Evolutionary conservation across 1,284 basidiomycete species (phyloP), one percentile per base, ranked within the genome.

Genomic region (Cutaneotrichosporon sp.): DNA sequence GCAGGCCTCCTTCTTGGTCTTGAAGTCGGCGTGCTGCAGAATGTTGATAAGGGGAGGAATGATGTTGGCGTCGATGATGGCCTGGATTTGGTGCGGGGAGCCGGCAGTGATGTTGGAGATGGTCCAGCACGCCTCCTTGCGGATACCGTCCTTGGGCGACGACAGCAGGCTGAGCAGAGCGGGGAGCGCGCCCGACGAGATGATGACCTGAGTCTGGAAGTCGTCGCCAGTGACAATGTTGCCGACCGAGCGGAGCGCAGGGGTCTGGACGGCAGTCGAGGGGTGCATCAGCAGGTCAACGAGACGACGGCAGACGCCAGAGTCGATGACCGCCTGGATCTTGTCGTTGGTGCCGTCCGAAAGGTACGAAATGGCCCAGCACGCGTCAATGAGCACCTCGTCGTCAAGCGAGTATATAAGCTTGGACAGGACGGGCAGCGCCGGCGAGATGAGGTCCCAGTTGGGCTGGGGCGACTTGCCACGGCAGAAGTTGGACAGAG

Each of bases 311-410:
- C 92, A 96, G 54, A 98, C 93, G 50, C 96, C 96, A 17, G 89
- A 90, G 77, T 98, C 96, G 67, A 99, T 98, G 59, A 98, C 96
- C 37, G 94, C 94, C 76, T 99, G 96, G 60, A 99, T 99, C 81
- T 99, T 99, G 77, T 99, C 96, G 73, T 97, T 97, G 46, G 93
- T 91, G 40, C 96, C 96, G 74, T 98, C 96, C 2, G 96, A 98
- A 34, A 99, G 86, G 78, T 99, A 99, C 23, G 93, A 97, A 75
- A 99, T 96, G 42, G 96, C 96, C 96, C 96, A 99, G 81, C 96
- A 99, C 26, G 96, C 96, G 74, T 99, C 96, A 72, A 98, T 99
- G 67, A 99, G 80, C 59, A 97, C 96, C 77, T 99, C 96, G 70
- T 98, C 94, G 73, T 99, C 96, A 69, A 97, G 83, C 45, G 94